These are phyloP conservation scores for Nowakowskiella sp. DNA, from an alignment of 192 early-diverging fungal species.

Conservation along the genomic window DNA sequence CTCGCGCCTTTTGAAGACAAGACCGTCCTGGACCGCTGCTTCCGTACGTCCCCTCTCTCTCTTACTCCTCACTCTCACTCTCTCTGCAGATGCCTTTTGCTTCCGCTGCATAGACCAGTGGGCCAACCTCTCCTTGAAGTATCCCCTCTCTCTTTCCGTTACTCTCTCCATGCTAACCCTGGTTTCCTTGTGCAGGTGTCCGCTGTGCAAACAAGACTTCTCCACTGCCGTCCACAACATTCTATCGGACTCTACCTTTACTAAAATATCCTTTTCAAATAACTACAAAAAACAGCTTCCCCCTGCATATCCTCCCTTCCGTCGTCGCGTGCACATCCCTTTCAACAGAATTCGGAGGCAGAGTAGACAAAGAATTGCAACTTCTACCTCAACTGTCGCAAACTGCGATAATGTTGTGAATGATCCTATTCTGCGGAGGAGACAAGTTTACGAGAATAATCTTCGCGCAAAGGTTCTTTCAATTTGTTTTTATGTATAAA, in stretches of 20 bases:
- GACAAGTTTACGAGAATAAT: slow-evolving; percentile 17
- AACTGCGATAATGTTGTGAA: neutral
- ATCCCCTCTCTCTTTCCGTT: too few species aligned
- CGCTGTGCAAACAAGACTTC: slow-evolving; percentile 24
- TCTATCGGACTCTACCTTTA: slow-evolving; percentile 1
- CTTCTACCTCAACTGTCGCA: neutral
- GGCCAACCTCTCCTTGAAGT: slow-evolving; percentile 10
- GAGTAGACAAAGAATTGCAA: neutral
- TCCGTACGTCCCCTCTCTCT: too few species aligned
- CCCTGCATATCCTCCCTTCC: neutral
- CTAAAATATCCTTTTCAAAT: slow-evolving; percentile 3
- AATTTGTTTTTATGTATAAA: too few species aligned
- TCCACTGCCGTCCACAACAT: neutral
- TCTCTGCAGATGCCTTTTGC: slow-evolving; percentile 27
- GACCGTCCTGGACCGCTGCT: slow-evolving; percentile 8
- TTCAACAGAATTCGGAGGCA: slow-evolving; percentile 5
- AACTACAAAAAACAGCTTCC: neutral
- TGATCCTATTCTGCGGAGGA: neutral
- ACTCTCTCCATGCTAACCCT: too few species aligned
- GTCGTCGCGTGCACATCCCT: slow-evolving; percentile 2
- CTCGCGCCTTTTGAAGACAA: slow-evolving; percentile 10
- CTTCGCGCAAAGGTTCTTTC: slow-evolving; percentile 22
- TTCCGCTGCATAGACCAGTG: slow-evolving; percentile 29
- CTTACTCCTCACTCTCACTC: neutral
- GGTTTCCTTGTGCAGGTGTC: slow-evolving; percentile 25